Conservation (phyloP, 2,329 filamentous ascomycete species). For the Exophiala spinifera region DNA sequence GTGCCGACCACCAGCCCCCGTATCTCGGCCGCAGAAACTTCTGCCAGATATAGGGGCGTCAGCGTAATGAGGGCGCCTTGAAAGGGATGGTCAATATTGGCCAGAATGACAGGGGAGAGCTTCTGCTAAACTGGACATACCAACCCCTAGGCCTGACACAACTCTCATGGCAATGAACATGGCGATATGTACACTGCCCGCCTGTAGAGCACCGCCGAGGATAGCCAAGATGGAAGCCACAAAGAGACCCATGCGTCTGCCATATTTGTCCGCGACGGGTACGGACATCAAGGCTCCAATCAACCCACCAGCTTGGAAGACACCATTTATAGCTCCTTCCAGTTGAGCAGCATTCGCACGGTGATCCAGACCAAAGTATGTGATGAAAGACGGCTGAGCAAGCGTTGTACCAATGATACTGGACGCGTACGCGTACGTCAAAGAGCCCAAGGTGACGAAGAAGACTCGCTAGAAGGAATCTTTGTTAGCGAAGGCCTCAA, state of each 20-base stretch:
- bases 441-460: conserved; percentile 16
- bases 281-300: conserved; percentile 9
- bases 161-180: conserved; percentile 37
- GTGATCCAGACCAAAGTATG: conserved; percentile 7
- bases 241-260: conserved; percentile 35
- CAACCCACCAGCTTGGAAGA: conserved; percentile 21
- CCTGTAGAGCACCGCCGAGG: conserved; percentile 36
- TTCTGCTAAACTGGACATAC: conserved; percentile 33
- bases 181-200: conserved; percentile 28
- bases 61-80: too few species aligned
- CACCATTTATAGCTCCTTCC: conserved; percentile 8
- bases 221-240: conserved; percentile 36
- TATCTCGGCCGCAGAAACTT: too few species aligned
- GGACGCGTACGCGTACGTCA: conserved; percentile 15
- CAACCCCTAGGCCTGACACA: conserved; percentile 38
- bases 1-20: conserved; percentile 26
- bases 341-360: conserved; percentile 8
- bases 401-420: conserved; percentile 18
- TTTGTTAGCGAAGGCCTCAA: too few species aligned
- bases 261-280: conserved; percentile 31
- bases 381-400: conserved; percentile 45
- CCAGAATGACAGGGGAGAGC: too few species aligned
- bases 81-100: too few species aligned
- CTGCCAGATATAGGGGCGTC: too few species aligned
- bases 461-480: too few species aligned